Conservation (phyloP, 352 stramenopile genomes). For the Pythium scleroteichum region DNA sequence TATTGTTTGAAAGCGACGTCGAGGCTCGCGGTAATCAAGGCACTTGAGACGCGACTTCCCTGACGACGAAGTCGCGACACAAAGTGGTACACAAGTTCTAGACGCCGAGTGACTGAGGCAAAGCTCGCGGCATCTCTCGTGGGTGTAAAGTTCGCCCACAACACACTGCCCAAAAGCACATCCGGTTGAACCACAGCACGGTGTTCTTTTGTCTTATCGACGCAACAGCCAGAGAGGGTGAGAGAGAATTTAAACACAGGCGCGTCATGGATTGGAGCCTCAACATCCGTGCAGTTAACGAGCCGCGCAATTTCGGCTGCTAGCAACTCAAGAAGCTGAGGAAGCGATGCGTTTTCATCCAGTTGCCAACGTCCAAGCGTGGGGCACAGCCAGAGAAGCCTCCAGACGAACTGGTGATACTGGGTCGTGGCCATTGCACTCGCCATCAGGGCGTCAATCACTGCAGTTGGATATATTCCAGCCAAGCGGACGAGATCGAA, state of each 20-base stretch:
- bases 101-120: neutral
- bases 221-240: no score
- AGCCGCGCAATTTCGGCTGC: neutral
- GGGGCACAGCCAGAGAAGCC: constrained; percentile 18
- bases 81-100: constrained; percentile 6
- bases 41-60: neutral
- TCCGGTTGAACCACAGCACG: neutral
- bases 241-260: no score
- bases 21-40: neutral
- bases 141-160: neutral
- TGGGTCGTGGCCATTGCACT: constrained; percentile 4
- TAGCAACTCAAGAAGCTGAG: neutral
- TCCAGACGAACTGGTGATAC: constrained; percentile 10
- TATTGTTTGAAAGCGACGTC: constrained; percentile 1
- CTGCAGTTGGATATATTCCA: constrained; percentile 5
- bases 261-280: neutral
- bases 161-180: neutral
- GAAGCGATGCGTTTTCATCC: neutral
- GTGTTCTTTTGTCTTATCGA: no score
- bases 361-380: constrained; percentile 3
- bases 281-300: neutral
- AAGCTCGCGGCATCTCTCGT: neutral
- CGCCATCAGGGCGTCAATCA: constrained; percentile 2
- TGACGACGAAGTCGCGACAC: neutral
- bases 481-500: constrained; percentile 10